Evolutionary conservation across 768 basidiomycete genomes (phyloP), one percentile per base, ranked within the genome.

Genomic region (Xerocomus brunneocitrinus): DNA sequence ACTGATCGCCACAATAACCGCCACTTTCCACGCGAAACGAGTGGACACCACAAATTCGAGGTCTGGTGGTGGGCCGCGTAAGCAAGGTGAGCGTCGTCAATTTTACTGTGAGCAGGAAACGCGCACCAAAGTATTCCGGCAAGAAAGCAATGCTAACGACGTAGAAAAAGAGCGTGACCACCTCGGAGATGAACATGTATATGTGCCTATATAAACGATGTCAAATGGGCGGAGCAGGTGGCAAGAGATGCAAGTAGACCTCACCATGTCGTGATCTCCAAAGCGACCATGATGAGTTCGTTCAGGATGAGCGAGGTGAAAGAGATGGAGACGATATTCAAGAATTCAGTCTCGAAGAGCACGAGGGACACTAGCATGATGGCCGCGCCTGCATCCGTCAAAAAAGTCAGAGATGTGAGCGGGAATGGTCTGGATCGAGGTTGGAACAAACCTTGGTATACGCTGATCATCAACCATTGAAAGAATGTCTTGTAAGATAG

Each of bases 281-380:
- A 71, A 2, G 95, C 94, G 43, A 98, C 97, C 97, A 98, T 99
- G 72, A 98, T 93, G 47, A 99, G 82, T 67, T 98, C 97, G 67
- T 99, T 99, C 28, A 98, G 75, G 58, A 99, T 83, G 52, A 98
- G 77, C 1, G 97, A 91, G 1, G 95, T 97, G 68, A 97, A 99
- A 0, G 97, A 98, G 60, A 98, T 99, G 19, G 95, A 88, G 30
- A 99, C 97, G 55, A 99, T 98, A 67, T 98, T 97, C 60, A 98
- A 71, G 71, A 98, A 98, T 64, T 99, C 95, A 49, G 82, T 95
- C 72, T 99, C 97, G 69, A 98, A 99, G 1, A 99, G 80, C 8
- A 95, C 81, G 22, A 99, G 83, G 0, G 92, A 97, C 76, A 95
- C 84, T 65, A 99, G 91, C 97, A 99, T 99, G 71, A 99, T 99